A percentile compares a stretch with the other conserved stretches of the same genome.
These are phyloP conservation scores for Vicia faba DNA, from an alignment of 306 rosid species.

Conservation along the genomic window DNA sequence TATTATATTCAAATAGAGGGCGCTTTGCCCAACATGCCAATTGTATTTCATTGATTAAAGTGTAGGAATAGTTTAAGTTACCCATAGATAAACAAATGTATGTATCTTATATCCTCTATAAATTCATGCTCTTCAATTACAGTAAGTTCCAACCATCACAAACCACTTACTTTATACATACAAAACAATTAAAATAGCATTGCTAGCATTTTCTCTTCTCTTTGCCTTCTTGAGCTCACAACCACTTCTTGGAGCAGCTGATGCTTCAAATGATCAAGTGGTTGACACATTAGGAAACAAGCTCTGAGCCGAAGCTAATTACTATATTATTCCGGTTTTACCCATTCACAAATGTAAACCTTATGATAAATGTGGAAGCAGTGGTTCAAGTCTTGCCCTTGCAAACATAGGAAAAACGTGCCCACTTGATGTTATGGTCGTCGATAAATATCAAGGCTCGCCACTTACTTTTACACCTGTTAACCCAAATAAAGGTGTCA, in stretches of 20 bases:
- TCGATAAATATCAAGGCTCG: constrained; percentile 35
- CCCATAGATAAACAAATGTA: not conserved
- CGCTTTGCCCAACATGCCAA: too few species aligned
- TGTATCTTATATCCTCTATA: not conserved
- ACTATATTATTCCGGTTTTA: constrained; percentile 26
- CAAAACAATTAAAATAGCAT: constrained; percentile 23
- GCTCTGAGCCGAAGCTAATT: constrained; percentile 3
- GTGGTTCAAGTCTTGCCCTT: constrained; percentile 10
- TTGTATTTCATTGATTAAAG: not conserved
- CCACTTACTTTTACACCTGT: constrained; percentile 41
- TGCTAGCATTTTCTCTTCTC: not conserved
- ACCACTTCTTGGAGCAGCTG: not conserved
- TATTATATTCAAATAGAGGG: too few species aligned
- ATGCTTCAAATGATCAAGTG: constrained; percentile 32
- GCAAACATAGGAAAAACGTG: not conserved
- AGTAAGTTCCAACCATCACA: not conserved
- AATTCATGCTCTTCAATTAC: not conserved
- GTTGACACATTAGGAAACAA: constrained; percentile 41
- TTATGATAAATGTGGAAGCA: not conserved
- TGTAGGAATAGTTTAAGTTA: not conserved
- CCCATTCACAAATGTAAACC: not conserved
- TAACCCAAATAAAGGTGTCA: constrained; percentile 37
- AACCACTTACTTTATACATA: not conserved
- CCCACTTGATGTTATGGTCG: constrained; percentile 49
- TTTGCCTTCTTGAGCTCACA: not conserved